Evolutionary conservation across 78 protist genomes (phyloP).

Genomic region (Mantamonas sphyraenae): DNA sequence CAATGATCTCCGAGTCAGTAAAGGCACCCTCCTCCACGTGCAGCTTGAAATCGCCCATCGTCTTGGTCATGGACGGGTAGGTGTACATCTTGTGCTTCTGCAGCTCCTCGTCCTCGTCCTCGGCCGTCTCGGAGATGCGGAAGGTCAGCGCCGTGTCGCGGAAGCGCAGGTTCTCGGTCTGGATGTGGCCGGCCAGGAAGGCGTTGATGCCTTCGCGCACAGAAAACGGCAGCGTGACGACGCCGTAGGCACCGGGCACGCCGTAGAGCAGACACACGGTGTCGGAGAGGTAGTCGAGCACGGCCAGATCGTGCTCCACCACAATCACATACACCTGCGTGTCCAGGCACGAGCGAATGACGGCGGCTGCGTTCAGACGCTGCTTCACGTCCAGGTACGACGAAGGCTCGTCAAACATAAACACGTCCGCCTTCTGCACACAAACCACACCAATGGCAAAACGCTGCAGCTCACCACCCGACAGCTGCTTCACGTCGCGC

Average conservation of each 20-base stretch:
- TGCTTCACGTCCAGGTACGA: conserved; percentile 98
- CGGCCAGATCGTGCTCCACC: conserved; percentile 99
- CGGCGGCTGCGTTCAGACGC: conserved; percentile 92
- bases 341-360: conserved; percentile 62
- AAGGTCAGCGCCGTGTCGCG: conserved; percentile 77
- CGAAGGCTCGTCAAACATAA: conserved; percentile 99
- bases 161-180: conserved; percentile 99
- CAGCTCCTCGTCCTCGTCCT: conserved; percentile 43
- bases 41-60: conserved; percentile 59
- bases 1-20: conserved; percentile 95
- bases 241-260: conserved; percentile 98
- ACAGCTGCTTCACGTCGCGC: conserved; percentile 73
- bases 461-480: conserved; percentile 99
- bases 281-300: conserved; percentile 98
- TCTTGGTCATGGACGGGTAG: conserved; percentile 95
- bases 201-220: conserved; percentile 99
- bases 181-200: conserved; percentile 96
- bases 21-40: conserved; percentile 84
- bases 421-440: conserved; percentile 50
- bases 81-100: conserved; percentile 46
- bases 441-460: conserved; percentile 87
- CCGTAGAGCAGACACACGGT: conserved; percentile 98
- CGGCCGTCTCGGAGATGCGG: conserved; percentile 31
- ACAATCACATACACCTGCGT: conserved; percentile 67
- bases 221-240: conserved; percentile 95